These are phyloP conservation scores for Fusarium lyarnte DNA, from an alignment of 2,329 filamentous ascomycete genomes.

Conservation along the genomic window DNA sequence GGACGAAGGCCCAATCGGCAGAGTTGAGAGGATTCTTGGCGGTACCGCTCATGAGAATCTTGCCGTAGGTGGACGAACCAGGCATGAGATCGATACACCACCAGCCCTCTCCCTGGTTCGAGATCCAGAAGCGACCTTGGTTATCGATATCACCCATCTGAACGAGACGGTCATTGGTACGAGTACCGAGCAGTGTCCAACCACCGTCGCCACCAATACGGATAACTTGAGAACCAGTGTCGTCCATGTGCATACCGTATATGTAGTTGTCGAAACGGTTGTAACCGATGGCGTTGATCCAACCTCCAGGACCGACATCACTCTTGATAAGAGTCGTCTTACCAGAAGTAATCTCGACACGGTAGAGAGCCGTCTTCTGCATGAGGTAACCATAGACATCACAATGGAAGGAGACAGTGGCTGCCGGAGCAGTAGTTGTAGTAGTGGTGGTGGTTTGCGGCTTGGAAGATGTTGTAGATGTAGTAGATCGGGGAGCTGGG, in stretches of 20 bases:
- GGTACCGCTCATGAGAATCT: slow-evolving; percentile 31
- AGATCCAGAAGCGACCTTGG: slow-evolving; percentile 37
- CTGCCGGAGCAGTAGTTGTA: background rate
- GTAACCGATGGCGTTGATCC: slow-evolving; percentile 37
- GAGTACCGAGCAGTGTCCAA: slow-evolving; percentile 24
- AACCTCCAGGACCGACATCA: slow-evolving; percentile 30
- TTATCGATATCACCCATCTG: slow-evolving; percentile 40
- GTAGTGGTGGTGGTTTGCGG: slow-evolving; percentile 3
- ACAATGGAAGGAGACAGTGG: slow-evolving; percentile 18
- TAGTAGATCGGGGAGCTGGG: slow-evolving; percentile 6
- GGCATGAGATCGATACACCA: slow-evolving; percentile 38
- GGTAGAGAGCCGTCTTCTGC: slow-evolving; percentile 27
- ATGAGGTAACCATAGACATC: slow-evolving; percentile 35
- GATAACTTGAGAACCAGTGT: slow-evolving; percentile 33
- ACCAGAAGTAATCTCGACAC: slow-evolving; percentile 27
- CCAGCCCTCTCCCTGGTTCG: slow-evolving; percentile 34
- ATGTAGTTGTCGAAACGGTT: slow-evolving; percentile 37
- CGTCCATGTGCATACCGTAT: slow-evolving; percentile 26
- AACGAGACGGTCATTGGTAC: slow-evolving; percentile 23
- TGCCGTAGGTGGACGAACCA: slow-evolving; percentile 31
- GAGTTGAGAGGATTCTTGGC: slow-evolving; percentile 2
- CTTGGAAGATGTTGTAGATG: slow-evolving; percentile 1
- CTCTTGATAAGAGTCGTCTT: slow-evolving; percentile 28
- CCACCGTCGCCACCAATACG: slow-evolving; percentile 35
- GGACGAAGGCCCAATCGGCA: slow-evolving; percentile 40